These are phyloP conservation scores for Elaeagnus macrophylla DNA, from an alignment of 306 rosid genomes.

Conservation along the genomic window DNA sequence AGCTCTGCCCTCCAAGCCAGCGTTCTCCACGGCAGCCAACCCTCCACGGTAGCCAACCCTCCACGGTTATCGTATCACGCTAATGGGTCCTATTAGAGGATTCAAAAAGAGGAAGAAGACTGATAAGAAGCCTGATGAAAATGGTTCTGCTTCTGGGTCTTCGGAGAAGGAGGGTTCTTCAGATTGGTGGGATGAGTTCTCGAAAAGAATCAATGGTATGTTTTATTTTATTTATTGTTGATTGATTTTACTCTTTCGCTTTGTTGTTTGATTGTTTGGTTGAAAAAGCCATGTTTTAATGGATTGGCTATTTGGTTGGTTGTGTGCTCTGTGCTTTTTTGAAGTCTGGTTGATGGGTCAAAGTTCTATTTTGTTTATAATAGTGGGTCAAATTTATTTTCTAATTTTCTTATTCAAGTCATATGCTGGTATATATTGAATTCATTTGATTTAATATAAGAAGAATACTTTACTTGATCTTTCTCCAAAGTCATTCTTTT, in stretches of 20 bases:
- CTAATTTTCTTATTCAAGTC: conserved; percentile 26
- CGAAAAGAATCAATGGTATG: conserved; percentile 57
- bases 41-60: too few species aligned
- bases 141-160: conserved; percentile 68
- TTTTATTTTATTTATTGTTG: conserved; percentile 14
- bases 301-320: conserved; percentile 26
- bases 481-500: conserved; percentile 5
- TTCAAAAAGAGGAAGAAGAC: conserved; percentile 61
- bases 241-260: conserved; percentile 7
- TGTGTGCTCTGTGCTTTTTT: conserved; percentile 17
- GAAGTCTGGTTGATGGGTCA: conserved; percentile 6
- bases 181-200: conserved; percentile 89
- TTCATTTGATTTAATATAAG: conserved; percentile 20
- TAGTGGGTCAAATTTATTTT: conserved; percentile 1
- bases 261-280: background rate
- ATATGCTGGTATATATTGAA: conserved; percentile 10
- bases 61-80: too few species aligned
- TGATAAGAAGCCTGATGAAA: conserved; percentile 53
- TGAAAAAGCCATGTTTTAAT: conserved; percentile 11
- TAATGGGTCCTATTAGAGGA: conserved; percentile 87
- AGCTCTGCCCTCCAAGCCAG: too few species aligned
- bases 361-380: background rate
- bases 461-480: conserved; percentile 46
- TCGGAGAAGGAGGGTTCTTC: conserved; percentile 54
- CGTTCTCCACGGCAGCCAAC: too few species aligned